Percentiles rank a stretch among this genome's conserved stretches.
These are phyloP conservation scores for Scolecobasidium constrictum DNA, from an alignment of 2,329 filamentous ascomycete genomes.

Conservation along the genomic window DNA sequence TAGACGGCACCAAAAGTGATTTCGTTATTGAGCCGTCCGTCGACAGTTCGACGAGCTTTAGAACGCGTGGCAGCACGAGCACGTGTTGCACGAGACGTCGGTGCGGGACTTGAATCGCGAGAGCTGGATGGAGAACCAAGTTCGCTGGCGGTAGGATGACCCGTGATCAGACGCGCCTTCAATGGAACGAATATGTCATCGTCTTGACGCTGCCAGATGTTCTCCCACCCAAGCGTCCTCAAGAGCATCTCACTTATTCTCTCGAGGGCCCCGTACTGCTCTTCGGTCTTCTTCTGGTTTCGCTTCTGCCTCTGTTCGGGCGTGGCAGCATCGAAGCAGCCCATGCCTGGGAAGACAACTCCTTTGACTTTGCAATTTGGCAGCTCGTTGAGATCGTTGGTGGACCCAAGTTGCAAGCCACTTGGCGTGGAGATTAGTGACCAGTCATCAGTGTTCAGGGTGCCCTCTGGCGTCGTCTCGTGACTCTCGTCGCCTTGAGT, in stretches of 20 bases:
- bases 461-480: no score
- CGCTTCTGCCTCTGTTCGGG: slow-evolving; percentile 61
- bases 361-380: slow-evolving; percentile 51
- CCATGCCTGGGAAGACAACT: slow-evolving; percentile 66
- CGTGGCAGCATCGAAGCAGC: slow-evolving; percentile 69
- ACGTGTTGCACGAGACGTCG: not conserved
- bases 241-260: not conserved
- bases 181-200: not conserved
- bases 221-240: not conserved
- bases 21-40: not conserved
- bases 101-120: not conserved
- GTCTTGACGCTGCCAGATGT: not conserved
- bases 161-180: not conserved
- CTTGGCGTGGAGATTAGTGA: not conserved
- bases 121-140: not conserved
- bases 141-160: not conserved
- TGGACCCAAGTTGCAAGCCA: not conserved
- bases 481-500: no score
- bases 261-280: slow-evolving; percentile 1
- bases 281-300: slow-evolving; percentile 56
- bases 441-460: not conserved
- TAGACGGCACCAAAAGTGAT: not conserved
- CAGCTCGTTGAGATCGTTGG: not conserved
- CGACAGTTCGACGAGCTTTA: no score
- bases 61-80: not conserved